Evolutionary conservation across 225 moss, liverwort and hornwort species (phyloP).

Genomic region (Pleurozium schreberi): DNA sequence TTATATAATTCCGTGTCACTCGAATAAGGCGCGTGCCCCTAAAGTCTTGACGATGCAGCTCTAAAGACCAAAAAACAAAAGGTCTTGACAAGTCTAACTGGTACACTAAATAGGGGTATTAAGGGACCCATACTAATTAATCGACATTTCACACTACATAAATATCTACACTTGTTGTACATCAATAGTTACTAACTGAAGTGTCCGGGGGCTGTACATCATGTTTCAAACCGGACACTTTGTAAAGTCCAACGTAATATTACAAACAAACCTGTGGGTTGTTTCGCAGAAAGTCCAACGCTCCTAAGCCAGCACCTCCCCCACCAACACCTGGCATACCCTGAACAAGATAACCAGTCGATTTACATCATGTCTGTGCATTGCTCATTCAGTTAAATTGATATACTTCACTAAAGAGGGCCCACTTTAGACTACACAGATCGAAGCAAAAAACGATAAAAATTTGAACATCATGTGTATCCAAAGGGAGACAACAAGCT

Average conservation of each 20-base stretch:
- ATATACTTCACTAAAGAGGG: neutral
- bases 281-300: slow-evolving; percentile 83
- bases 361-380: neutral
- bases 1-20: neutral
- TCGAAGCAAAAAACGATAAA: neutral
- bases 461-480: neutral
- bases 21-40: neutral
- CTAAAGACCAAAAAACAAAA: neutral
- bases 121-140: no score
- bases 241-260: no score
- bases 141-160: no score
- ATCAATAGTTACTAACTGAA: no score
- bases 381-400: neutral
- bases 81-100: neutral
- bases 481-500: neutral
- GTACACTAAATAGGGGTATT: no score
- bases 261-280: slow-evolving; percentile 61
- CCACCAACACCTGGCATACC: slow-evolving; percentile 86
- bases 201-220: no score
- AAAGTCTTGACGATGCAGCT: neutral
- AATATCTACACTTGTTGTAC: no score
- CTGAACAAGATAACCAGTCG: slow-evolving; percentile 10
- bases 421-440: neutral
- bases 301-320: slow-evolving; percentile 65
- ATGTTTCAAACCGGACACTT: no score